A percentile compares a stretch with the other conserved stretches of the same genome.
Evolutionary conservation across 805 yeast species (phyloP).

Genomic region (Lipomyces yamanashiensis): DNA sequence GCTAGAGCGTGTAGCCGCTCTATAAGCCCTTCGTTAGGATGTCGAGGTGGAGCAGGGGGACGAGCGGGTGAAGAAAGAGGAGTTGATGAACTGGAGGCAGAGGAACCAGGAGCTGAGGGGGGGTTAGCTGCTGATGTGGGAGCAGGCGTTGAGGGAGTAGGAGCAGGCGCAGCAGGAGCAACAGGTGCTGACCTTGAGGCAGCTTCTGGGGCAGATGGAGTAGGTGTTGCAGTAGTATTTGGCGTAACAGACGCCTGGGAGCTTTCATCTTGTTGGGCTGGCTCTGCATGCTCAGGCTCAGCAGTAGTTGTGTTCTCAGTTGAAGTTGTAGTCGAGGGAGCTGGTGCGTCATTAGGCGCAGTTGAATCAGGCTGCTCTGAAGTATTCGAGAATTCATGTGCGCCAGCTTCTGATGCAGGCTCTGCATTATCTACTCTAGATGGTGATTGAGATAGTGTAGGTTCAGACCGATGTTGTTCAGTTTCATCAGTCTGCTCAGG

Average conservation of each 20-base stretch:
- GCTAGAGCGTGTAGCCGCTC: conserved; percentile 85
- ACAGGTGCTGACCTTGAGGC: neutral
- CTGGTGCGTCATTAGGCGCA: neutral
- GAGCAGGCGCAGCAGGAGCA: neutral
- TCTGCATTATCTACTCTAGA: neutral
- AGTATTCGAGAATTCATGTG: neutral
- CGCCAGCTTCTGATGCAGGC: neutral
- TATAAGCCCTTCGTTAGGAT: conserved; percentile 57
- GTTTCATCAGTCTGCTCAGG: neutral
- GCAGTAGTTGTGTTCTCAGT: conserved; percentile 4
- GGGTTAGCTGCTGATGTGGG: neutral
- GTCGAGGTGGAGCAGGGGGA: conserved; percentile 7
- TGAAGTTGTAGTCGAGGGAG: conserved; percentile 12
- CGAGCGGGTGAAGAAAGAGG: neutral
- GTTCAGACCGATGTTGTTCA: neutral
- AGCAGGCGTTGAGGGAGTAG: too few relatives aligned
- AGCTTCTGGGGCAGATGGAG: neutral
- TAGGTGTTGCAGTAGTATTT: neutral
- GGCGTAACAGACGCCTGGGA: neutral
- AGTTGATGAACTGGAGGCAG: neutral
- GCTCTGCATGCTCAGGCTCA: conserved; percentile 9
- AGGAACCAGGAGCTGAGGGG: neutral
- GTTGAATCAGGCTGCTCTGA: neutral
- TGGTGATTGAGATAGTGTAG: too few relatives aligned
- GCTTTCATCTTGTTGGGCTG: neutral